These are phyloP conservation scores for Colletotrichum sublineola DNA, from an alignment of 2,329 filamentous ascomycete species.

Conservation along the genomic window DNA sequence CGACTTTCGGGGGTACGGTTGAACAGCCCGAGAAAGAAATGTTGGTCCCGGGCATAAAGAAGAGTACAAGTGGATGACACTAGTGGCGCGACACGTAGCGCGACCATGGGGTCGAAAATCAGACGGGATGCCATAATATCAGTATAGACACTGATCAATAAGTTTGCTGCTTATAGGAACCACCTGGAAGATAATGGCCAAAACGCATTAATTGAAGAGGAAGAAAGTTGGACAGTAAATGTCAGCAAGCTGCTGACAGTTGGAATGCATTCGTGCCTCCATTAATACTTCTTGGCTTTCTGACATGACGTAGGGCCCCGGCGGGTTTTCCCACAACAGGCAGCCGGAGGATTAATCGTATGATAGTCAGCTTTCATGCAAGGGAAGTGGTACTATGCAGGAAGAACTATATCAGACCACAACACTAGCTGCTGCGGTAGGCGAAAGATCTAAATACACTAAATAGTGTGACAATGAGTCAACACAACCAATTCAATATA, in stretches of 20 bases:
- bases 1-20: slow-evolving; percentile 26
- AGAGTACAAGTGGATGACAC: slow-evolving; percentile 49
- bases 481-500: too few species aligned
- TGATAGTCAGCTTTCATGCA: not conserved
- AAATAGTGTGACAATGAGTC: too few species aligned
- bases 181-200: not conserved
- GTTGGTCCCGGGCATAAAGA: slow-evolving; percentile 47
- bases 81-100: slow-evolving; percentile 49
- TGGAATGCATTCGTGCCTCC: not conserved
- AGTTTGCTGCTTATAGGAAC: not conserved
- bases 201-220: not conserved
- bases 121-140: slow-evolving; percentile 45
- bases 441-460: too few species aligned
- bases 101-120: slow-evolving; percentile 42
- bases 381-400: slow-evolving; percentile 40
- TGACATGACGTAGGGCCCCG: not conserved
- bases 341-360: not conserved
- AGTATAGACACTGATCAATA: not conserved
- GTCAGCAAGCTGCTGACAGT: not conserved
- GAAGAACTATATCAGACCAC: not conserved
- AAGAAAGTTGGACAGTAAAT: not conserved
- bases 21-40: slow-evolving; percentile 41
- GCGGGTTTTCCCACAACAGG: not conserved
- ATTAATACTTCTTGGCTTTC: not conserved
- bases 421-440: too few species aligned